Evolutionary conservation across 345 rosid species (phyloP).

Genomic region (Salix udensis): DNA sequence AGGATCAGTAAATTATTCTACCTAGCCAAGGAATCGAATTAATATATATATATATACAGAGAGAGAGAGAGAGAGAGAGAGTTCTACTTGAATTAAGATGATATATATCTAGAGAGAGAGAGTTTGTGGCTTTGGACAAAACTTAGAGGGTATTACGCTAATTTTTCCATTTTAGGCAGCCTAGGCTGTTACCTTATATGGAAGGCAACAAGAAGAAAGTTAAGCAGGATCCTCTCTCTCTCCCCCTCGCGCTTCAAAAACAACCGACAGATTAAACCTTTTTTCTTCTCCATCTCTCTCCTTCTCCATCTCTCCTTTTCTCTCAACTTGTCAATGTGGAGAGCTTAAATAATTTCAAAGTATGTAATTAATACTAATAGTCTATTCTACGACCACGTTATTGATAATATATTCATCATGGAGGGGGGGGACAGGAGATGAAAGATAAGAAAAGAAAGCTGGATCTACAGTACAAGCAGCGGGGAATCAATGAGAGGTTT

Average conservation of each 20-base stretch:
- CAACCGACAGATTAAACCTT: conserved; percentile 45
- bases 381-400: conserved; percentile 18
- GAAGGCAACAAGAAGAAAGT: conserved; percentile 40
- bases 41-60: no score
- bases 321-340: background rate
- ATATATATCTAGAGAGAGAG: no score
- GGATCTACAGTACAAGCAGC: conserved; percentile 14
- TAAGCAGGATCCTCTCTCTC: background rate
- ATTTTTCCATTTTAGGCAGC: conserved; percentile 43
- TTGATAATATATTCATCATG: conserved; percentile 11
- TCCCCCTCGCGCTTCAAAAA: conserved; percentile 17
- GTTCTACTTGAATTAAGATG: background rate
- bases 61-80: no score
- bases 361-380: background rate
- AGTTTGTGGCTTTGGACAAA: conserved; percentile 3
- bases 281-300: background rate
- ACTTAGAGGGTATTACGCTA: conserved; percentile 23
- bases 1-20: no score
- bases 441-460: background rate
- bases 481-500: background rate
- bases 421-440: background rate
- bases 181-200: conserved; percentile 32
- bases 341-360: conserved; percentile 8
- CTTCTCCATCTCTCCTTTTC: conserved; percentile 1
- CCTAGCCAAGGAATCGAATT: no score